A percentile compares a stretch with the other conserved stretches of the same genome.
phyloP scores from a whole-genome alignment of 1,139 yeast genomes.

The Protomyces lactucae-debilis region DNA sequence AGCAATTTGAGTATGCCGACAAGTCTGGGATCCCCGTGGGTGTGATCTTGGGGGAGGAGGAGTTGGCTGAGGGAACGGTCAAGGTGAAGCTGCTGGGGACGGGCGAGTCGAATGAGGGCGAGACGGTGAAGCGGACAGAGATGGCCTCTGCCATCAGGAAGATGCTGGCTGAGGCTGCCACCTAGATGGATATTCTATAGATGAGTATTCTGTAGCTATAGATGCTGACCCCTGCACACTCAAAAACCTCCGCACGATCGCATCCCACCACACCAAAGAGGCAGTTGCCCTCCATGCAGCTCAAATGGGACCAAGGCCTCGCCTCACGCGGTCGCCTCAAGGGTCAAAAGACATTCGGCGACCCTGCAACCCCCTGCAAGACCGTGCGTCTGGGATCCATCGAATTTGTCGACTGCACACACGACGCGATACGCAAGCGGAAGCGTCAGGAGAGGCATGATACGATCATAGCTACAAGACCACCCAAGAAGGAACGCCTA shows the following conservation, averaged over 20 bases:
- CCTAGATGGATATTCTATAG: too few species aligned
- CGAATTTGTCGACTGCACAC: neutral
- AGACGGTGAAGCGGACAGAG: conserved; percentile 57
- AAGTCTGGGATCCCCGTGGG: conserved; percentile 87
- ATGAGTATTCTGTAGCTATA: neutral
- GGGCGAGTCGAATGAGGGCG: conserved; percentile 83
- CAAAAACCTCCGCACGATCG: neutral
- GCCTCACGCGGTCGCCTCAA: conserved; percentile 20
- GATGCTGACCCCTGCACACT: neutral
- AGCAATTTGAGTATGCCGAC: conserved; percentile 96
- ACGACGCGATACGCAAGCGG: neutral
- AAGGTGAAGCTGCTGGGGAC: conserved; percentile 87
- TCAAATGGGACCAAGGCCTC: conserved; percentile 24
- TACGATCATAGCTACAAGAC: neutral
- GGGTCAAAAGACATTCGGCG: conserved; percentile 20
- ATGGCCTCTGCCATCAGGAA: conserved; percentile 52
- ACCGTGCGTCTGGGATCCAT: neutral
- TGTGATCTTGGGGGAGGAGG: conserved; percentile 93
- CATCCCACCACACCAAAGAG: neutral
- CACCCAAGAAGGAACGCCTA: too few species aligned
- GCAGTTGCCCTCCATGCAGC: conserved; percentile 8
- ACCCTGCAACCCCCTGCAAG: neutral
- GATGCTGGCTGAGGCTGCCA: conserved; percentile 21
- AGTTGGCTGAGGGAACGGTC: conserved; percentile 70
- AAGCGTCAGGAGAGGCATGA: neutral